phyloP scores from a whole-genome alignment of 139 green algal species.

The Haematococcus lacustris region DNA sequence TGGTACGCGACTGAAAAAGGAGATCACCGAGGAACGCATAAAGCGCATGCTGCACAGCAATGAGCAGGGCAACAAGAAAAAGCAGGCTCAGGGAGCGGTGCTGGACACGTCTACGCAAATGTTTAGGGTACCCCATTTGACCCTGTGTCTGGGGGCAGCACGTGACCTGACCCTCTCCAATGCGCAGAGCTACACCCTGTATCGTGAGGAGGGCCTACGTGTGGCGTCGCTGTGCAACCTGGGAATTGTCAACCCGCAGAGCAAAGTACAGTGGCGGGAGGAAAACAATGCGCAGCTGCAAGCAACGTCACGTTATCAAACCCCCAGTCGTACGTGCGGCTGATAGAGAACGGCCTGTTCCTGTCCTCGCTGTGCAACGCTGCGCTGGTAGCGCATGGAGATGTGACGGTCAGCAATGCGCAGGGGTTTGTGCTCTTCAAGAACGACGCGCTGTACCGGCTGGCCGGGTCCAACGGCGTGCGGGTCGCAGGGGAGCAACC shows the following conservation, averaged over 20 bases:
- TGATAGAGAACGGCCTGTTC: background rate
- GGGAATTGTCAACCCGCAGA: too few relatives aligned
- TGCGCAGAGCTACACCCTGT: background rate
- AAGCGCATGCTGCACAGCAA: too few relatives aligned
- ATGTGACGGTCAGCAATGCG: background rate
- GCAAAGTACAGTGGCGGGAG: too few relatives aligned
- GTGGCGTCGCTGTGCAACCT: background rate
- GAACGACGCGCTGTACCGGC: background rate
- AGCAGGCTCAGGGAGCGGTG: too few relatives aligned
- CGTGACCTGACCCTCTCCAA: background rate
- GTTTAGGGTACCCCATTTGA: too few relatives aligned
- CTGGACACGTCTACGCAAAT: too few relatives aligned
- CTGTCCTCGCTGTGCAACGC: background rate
- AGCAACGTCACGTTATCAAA: background rate
- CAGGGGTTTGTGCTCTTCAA: background rate
- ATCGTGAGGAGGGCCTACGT: background rate
- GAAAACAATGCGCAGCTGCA: slow-evolving; percentile 9
- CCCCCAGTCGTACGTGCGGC: background rate
- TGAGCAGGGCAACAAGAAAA: too few relatives aligned
- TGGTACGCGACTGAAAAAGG: too few relatives aligned
- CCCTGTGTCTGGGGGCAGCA: slow-evolving; percentile 2
- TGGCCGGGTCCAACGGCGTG: too few relatives aligned
- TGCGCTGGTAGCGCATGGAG: background rate
- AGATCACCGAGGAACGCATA: too few relatives aligned
- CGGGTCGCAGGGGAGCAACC: background rate